A percentile compares a stretch with the other conserved stretches of the same genome.
Conservation (phyloP, 2,329 filamentous ascomycete species). For the Dactylellina sp. region DNA sequence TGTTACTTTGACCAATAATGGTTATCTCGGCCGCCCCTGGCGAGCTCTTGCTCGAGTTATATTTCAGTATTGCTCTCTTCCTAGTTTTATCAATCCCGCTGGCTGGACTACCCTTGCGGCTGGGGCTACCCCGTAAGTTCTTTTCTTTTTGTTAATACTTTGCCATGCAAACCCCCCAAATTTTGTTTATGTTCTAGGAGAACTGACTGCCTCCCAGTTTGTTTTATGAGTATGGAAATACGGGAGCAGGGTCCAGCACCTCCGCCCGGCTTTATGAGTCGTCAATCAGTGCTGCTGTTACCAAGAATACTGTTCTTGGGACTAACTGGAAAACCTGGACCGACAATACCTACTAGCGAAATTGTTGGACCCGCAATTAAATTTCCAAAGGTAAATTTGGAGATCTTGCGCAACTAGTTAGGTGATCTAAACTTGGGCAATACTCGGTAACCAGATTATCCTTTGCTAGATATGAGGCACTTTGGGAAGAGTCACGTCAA, state of each 20-base stretch:
- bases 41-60: slow-evolving; percentile 62
- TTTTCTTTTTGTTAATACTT: neutral
- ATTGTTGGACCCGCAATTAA: too few species aligned
- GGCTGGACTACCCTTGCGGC: slow-evolving; percentile 62
- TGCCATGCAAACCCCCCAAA: neutral
- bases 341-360: slow-evolving; percentile 21
- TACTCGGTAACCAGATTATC: too few species aligned
- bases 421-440: too few species aligned
- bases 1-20: slow-evolving; percentile 57
- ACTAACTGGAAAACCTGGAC: slow-evolving; percentile 58
- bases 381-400: too few species aligned
- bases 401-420: too few species aligned
- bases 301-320: slow-evolving; percentile 57
- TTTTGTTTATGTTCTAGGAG: too few species aligned
- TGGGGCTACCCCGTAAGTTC: slow-evolving; percentile 60
- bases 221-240: slow-evolving; percentile 62
- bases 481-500: too few species aligned
- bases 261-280: slow-evolving; percentile 58
- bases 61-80: slow-evolving; percentile 61
- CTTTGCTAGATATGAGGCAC: too few species aligned
- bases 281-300: slow-evolving; percentile 60
- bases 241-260: slow-evolving; percentile 60
- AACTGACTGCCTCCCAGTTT: slow-evolving; percentile 25
- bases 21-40: slow-evolving; percentile 63
- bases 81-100: slow-evolving; percentile 61